phyloP scores from a whole-genome alignment of 129 eudicot genomes.

The Artemisia annua region DNA sequence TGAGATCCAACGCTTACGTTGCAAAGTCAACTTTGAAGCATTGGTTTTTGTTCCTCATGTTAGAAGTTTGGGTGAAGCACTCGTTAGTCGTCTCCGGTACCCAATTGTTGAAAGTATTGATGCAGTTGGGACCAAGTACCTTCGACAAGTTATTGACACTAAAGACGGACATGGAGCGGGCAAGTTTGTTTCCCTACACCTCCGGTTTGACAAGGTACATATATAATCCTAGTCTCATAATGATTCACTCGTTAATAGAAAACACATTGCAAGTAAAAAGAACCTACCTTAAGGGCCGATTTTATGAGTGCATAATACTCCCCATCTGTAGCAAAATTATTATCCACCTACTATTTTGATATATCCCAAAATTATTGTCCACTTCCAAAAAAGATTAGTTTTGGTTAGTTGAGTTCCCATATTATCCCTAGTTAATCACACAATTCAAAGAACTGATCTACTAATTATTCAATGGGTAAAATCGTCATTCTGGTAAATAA shows the following conservation, averaged over 20 bases:
- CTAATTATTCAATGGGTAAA: too few species aligned
- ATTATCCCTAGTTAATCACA: too few species aligned
- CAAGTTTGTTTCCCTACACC: constrained; percentile 82
- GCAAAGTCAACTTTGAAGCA: constrained; percentile 95
- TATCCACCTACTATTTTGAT: too few species aligned
- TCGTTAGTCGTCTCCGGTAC: constrained; percentile 75
- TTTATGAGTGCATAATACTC: too few species aligned
- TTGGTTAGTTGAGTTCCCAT: too few species aligned
- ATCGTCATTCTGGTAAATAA: too few species aligned
- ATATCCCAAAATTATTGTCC: too few species aligned
- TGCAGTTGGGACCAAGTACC: constrained; percentile 48
- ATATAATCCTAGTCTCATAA: neutral
- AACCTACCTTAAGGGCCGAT: neutral
- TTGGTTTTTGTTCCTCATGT: constrained; percentile 85
- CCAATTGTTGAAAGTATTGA: constrained; percentile 48
- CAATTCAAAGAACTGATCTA: too few species aligned
- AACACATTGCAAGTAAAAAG: neutral
- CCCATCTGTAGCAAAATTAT: too few species aligned
- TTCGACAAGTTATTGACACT: constrained; percentile 52
- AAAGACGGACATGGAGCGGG: constrained; percentile 56
- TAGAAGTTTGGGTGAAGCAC: constrained; percentile 89
- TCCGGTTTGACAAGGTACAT: constrained; percentile 89
- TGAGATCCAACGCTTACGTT: constrained; percentile 86
- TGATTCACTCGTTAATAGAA: neutral
- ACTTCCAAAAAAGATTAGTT: too few species aligned